Evolutionary conservation across 1,284 basidiomycete genomes (phyloP).

Genomic region (Cutaneotrichosporon mucoides): DNA sequence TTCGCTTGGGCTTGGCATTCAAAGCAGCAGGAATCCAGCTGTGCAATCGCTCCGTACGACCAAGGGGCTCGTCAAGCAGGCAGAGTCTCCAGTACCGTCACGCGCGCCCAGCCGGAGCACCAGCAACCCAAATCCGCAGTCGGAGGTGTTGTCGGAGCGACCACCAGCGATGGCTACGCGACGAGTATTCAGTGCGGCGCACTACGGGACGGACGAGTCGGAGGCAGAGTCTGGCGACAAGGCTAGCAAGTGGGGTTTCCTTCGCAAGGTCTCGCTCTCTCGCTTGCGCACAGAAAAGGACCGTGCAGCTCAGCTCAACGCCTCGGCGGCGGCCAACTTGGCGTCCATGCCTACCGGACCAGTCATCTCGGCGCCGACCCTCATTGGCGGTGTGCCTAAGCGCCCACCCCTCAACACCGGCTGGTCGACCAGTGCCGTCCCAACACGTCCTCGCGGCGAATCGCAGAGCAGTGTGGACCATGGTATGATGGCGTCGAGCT

Average conservation of each 20-base stretch:
- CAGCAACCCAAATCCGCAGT: slow-evolving; percentile 7
- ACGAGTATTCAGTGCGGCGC: slow-evolving; percentile 15
- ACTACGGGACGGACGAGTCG: slow-evolving; percentile 4
- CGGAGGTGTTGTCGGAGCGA: slow-evolving; percentile 6
- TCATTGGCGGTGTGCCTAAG: slow-evolving; percentile 2
- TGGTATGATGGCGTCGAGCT: neutral
- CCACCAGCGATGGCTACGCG: slow-evolving; percentile 1
- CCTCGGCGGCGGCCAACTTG: slow-evolving; percentile 36
- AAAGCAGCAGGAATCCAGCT: neutral
- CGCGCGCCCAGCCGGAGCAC: slow-evolving; percentile 9
- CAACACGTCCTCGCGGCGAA: neutral
- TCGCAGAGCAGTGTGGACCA: slow-evolving; percentile 11
- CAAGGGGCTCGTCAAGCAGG: neutral
- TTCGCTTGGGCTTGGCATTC: slow-evolving; percentile 3
- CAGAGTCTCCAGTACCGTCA: neutral
- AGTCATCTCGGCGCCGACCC: slow-evolving; percentile 32
- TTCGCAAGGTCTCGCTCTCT: slow-evolving; percentile 95
- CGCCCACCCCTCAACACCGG: slow-evolving; percentile 9
- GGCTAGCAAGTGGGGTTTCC: slow-evolving; percentile 71
- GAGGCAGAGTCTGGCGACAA: slow-evolving; percentile 1
- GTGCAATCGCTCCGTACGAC: neutral
- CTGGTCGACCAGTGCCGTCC: slow-evolving; percentile 15
- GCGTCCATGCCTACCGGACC: slow-evolving; percentile 33
- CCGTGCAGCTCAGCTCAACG: slow-evolving; percentile 19
- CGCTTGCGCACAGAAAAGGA: slow-evolving; percentile 25